Evolutionary conservation across 2,329 filamentous ascomycete species (phyloP), one percentile per base, ranked within the genome.

Genomic region (Pseudogymnoascus verrucosus): DNA sequence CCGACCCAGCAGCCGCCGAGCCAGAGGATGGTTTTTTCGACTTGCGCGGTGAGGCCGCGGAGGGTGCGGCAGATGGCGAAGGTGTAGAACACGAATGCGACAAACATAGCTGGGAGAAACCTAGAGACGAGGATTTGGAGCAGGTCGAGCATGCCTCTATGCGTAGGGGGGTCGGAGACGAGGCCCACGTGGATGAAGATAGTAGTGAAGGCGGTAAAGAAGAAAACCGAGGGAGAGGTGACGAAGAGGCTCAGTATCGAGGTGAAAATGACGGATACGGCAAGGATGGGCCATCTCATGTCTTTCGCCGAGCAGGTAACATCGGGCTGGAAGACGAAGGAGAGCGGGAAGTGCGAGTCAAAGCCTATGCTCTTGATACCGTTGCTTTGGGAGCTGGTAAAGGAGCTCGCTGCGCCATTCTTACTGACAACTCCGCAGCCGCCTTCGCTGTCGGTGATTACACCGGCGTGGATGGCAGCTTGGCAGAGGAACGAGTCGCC

Each of bases 21-120:
- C 89, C 92, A 98, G 28, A 98, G 80, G 2, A 98, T 76, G 0
- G 91, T 90, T 79, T 96, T 97, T 72, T 96, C 93, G 47, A 96
- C 70, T 72, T 96, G 93, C 0, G 93, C 91, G 0, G 85, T 88
- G 1, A 97, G 81, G 1, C 86, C 88, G 1, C 75, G 76, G 26
- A 96, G 82, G 0, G 89, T 86, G 54, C 90, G 88, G 4, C 85
- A 81, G 8, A 95, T 83, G 62, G 86, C 85, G 74, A 89, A 92
- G 73, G 88, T 86, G 77, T 92, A 97, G 67, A 97, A 87, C 65
- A 95, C 91, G 78, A 90, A 95, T 42, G 88, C 90, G 66, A 89
- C 88, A 71, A 99, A 96, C 68, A 89, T 86, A 51, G 92, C 92
- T 0, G 95, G 95, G 10, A 99, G 78, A 68, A 96, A 90, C 64